Conservation (phyloP, 371 early-diverging fungal genomes). For the Rhizopus microsporus region DNA sequence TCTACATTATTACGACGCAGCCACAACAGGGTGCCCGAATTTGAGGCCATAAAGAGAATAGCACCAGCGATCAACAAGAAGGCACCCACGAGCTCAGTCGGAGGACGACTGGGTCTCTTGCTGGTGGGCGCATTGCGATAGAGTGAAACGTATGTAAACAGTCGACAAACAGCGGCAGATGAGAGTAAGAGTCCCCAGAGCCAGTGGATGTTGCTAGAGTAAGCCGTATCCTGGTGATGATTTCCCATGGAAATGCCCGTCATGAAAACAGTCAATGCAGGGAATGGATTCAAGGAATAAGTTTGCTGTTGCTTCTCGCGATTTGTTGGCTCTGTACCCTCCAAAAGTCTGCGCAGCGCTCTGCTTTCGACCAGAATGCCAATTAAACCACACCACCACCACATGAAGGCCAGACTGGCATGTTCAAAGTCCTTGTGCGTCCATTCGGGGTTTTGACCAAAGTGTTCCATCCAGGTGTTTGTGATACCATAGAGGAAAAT, state of each 20-base stretch:
- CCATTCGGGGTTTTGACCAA: conserved; percentile 55
- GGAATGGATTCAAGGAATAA: conserved; percentile 52
- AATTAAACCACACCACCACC: conserved; percentile 67
- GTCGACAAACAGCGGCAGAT: conserved; percentile 57
- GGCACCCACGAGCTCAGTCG: conserved; percentile 45
- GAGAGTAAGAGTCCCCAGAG: conserved; percentile 60
- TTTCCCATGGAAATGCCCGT: conserved; percentile 68
- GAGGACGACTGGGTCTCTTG: conserved; percentile 40
- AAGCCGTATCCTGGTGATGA: conserved; percentile 61
- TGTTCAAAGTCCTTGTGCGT: conserved; percentile 69
- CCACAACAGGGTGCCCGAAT: conserved; percentile 48
- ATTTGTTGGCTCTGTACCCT: conserved; percentile 22
- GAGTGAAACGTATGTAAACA: conserved; percentile 43
- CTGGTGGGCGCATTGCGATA: conserved; percentile 31
- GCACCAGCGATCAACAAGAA: conserved; percentile 47
- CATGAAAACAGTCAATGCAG: conserved; percentile 58
- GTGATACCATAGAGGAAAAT: conserved; percentile 66
- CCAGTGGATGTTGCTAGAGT: conserved; percentile 58
- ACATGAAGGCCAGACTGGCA: conserved; percentile 65
- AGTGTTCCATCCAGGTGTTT: conserved; percentile 69
- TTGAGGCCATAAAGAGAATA: conserved; percentile 57
- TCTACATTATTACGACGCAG: conserved; percentile 46
- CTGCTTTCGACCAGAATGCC: conserved; percentile 58
- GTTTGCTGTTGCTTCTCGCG: conserved; percentile 1
- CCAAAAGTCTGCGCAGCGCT: conserved; percentile 43